phyloP scores from a whole-genome alignment of 495 filamentous ascomycete species.

The Margaritispora aquatica region DNA sequence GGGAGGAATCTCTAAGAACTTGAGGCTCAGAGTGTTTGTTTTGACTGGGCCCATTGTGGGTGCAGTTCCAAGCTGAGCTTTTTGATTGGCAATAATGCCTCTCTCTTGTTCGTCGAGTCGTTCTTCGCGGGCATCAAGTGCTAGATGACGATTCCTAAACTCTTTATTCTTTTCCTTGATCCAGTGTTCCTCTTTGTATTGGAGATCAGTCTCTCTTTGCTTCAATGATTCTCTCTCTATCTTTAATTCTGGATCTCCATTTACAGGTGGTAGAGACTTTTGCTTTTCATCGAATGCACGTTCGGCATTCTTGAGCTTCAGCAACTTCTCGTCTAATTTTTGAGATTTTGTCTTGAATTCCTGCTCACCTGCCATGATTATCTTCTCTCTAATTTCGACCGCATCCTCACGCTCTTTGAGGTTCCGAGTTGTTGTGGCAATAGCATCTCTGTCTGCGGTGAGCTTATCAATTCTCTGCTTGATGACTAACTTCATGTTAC shows the following conservation, averaged over 20 bases:
- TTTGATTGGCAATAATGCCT: background rate
- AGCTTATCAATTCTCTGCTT: too few species aligned
- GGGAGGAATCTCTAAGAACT: background rate
- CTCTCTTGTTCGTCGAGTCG: background rate
- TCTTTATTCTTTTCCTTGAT: background rate
- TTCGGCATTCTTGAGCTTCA: background rate
- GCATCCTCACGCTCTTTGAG: background rate
- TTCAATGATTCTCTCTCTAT: background rate
- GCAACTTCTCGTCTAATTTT: background rate
- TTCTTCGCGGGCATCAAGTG: background rate
- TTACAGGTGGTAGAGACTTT: background rate
- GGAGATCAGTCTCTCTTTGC: background rate
- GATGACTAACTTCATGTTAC: too few species aligned
- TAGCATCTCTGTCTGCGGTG: background rate
- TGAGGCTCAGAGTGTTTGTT: background rate
- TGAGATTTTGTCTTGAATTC: background rate
- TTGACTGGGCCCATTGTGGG: background rate
- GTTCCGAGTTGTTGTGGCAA: background rate
- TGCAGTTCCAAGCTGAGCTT: background rate
- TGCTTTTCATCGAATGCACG: background rate
- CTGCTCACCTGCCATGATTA: background rate
- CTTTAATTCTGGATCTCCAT: background rate
- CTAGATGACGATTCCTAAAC: background rate
- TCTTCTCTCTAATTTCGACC: background rate
- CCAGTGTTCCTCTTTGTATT: background rate